A percentile compares a stretch with the other conserved stretches of the same genome.
Evolutionary conservation across 768 basidiomycete species (phyloP).

Genomic region (Termitomyces sp.): DNA sequence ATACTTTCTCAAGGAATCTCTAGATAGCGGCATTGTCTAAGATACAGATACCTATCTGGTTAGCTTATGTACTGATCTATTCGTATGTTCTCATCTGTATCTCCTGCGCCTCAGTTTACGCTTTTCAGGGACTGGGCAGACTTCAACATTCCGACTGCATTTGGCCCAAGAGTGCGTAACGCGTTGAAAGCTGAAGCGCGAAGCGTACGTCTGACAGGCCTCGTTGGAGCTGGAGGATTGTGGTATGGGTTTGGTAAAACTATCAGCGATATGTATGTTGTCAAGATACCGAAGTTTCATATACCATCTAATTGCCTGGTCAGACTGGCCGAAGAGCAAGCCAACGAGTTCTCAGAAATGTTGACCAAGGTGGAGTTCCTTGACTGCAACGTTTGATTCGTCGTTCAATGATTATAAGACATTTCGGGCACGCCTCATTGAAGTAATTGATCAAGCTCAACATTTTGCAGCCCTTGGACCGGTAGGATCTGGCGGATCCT

Average conservation of each 20-base stretch:
- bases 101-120: neutral
- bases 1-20: neutral
- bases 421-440: constrained; percentile 71
- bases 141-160: constrained; percentile 77
- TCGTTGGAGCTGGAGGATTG: constrained; percentile 82
- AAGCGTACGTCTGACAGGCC: constrained; percentile 74
- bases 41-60: constrained; percentile 85
- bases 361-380: constrained; percentile 53
- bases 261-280: constrained; percentile 72
- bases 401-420: constrained; percentile 38
- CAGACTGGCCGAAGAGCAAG: constrained; percentile 76
- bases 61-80: constrained; percentile 80
- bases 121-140: constrained; percentile 79
- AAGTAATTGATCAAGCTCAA: constrained; percentile 82
- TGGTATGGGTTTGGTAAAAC: constrained; percentile 94
- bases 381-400: neutral
- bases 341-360: constrained; percentile 64
- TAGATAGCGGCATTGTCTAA: constrained; percentile 79
- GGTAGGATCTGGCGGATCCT: constrained; percentile 45
- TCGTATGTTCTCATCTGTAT: constrained; percentile 39
- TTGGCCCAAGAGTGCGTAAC: constrained; percentile 71
- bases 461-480: constrained; percentile 75
- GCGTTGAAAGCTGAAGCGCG: constrained; percentile 87
- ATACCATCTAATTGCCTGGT: neutral
- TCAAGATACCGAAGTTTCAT: neutral